These are phyloP conservation scores for Kandelia obovata DNA, from an alignment of 345 rosid genomes.

Conservation along the genomic window DNA sequence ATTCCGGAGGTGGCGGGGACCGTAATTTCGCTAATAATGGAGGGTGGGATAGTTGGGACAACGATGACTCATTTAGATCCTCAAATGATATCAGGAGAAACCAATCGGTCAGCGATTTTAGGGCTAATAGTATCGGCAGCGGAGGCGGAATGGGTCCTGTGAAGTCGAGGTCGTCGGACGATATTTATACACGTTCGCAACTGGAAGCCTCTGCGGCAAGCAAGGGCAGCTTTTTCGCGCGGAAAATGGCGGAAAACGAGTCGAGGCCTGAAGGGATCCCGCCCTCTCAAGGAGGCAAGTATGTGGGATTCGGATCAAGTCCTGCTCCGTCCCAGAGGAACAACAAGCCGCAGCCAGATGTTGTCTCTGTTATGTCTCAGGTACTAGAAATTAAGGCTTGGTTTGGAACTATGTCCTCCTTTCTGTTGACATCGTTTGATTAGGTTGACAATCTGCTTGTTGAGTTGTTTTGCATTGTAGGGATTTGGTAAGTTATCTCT, in stretches of 20 bases:
- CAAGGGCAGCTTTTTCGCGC: conserved; percentile 73
- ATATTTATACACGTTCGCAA: conserved; percentile 65
- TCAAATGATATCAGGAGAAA: conserved; percentile 68
- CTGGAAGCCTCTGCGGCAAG: conserved; percentile 84
- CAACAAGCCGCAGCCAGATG: conserved; percentile 54
- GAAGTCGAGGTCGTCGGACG: conserved; percentile 74
- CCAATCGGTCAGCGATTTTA: conserved; percentile 71
- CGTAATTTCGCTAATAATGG: conserved; percentile 31
- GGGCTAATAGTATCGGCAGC: conserved; percentile 25
- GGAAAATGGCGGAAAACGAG: conserved; percentile 72
- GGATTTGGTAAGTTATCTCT: conserved; percentile 80
- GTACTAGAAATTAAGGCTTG: conserved; percentile 25
- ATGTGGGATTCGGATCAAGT: conserved; percentile 91
- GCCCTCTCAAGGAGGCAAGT: conserved; percentile 92
- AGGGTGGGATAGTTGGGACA: conserved; percentile 96
- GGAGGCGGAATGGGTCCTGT: conserved; percentile 45
- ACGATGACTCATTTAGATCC: conserved; percentile 60
- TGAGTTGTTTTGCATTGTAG: conserved; percentile 30
- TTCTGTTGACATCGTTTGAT: background rate
- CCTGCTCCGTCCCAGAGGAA: conserved; percentile 49
- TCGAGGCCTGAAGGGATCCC: conserved; percentile 79
- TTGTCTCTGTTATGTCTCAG: conserved; percentile 79
- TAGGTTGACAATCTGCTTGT: background rate
- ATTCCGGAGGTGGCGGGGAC: conserved; percentile 33
- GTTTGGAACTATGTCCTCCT: conserved; percentile 1